Base-by-base conservation (phyloP, 805 yeast species). In the Priceomyces haplophilus region DNA sequence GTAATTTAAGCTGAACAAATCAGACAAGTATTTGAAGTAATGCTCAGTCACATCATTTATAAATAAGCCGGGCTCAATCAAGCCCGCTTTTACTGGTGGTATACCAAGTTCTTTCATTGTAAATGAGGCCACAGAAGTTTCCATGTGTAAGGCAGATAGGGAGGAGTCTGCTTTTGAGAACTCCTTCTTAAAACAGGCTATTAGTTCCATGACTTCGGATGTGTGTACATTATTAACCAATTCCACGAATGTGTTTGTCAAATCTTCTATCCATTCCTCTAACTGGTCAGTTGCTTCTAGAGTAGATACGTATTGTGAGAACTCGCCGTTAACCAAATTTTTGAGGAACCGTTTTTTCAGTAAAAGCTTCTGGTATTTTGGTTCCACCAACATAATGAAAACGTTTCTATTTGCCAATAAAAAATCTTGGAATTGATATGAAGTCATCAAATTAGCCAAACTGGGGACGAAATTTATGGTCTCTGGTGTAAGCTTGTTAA, bases 231-330 rank as follows among this genome's bases (percentile, higher is more conserved):
- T 43, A 15, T 49, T 48, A 25, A 53, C 37, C 12, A 51, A 36
- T 10, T 41, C 42, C 8, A 41, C 27, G 41, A 48, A 29, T 12
- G 27, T 27, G 21, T 35, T 16, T 3, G 50, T 39, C 23, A 51
- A 40, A 11, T 32, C 31, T 3, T 42, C 32, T 23, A 42, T 33
- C 55, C 55, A 55, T 25, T 41, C 29, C 17, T 34, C 37, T 13
- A 34, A 41, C 38, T 21, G 45, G 8, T 46, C 33, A n/a, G 19
- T 30, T 3, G 33, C 29, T 3, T 47, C 29, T 15, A 52, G 31
- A 6, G 40, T 21, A 3, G 55, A 46, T 27, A 58, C 38, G 40
- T 51, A 51, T 34, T 54, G 61, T n/a, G 51, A 35, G 34, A 56
- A 58, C 35, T 54, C 56, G 17, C 35, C 21, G 42, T 37, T 42